phyloP scores from a whole-genome alignment of 768 basidiomycete species.

The Kwoniella newhampshirensis region DNA sequence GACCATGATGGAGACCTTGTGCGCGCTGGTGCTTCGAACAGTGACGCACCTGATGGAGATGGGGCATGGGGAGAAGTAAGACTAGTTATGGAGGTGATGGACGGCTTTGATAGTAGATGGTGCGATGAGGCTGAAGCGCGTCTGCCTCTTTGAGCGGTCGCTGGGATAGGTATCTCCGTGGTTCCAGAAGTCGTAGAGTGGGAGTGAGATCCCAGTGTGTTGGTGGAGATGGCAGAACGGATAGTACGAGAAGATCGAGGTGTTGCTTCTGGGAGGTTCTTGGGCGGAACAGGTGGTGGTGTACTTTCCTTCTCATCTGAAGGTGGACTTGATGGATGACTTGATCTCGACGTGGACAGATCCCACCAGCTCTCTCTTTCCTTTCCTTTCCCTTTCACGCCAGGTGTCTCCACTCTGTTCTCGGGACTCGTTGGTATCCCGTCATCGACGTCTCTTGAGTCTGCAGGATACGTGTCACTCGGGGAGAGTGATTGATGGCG shows the following conservation, averaged over 20 bases:
- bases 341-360: not conserved
- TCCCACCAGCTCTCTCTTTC: not conserved
- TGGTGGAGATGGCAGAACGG: not conserved
- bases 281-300: conserved; percentile 13
- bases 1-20: not conserved
- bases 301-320: not conserved
- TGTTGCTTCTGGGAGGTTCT: not conserved
- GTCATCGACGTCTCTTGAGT: too few relatives aligned
- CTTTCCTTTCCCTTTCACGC: conserved; percentile 4
- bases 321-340: not conserved
- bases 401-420: not conserved
- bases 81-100: not conserved
- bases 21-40: not conserved
- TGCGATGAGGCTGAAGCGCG: conserved; percentile 16
- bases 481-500: too few relatives aligned
- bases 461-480: too few relatives aligned
- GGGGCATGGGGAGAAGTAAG: not conserved
- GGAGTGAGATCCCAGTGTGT: not conserved
- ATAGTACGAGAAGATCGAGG: conserved; percentile 10
- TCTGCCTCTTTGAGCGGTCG: not conserved
- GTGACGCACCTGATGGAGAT: not conserved
- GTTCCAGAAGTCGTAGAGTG: conserved; percentile 1
- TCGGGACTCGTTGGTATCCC: too few relatives aligned
- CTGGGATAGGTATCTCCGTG: conserved; percentile 10
- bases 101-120: conserved; percentile 3